Evolutionary conservation across 78 protist genomes (phyloP), one percentile per base, ranked within the genome.

Genomic region (Anaeramoeba flamelloides): DNA sequence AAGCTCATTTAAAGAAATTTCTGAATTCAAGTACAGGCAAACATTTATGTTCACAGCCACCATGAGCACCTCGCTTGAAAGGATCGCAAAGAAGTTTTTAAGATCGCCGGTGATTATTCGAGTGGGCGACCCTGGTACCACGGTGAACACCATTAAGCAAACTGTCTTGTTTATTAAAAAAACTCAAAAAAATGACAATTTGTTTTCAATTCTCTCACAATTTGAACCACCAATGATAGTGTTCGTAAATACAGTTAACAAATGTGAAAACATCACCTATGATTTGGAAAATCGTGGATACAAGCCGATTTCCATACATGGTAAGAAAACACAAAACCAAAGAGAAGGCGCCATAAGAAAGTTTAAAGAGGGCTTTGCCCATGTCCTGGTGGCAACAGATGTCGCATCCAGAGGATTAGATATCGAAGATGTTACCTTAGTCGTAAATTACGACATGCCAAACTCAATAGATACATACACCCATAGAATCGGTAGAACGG

Each of bases 401-500:
- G 2, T 41, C 3, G 32, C 1, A 2, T 22, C 76, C 76, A 74
- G 0, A 34, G 17, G 32, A 34, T 36, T 81, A 17, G 1, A 38
- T 2, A 36, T 30, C 40, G 74, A 12, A 69, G 34, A 38, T 30
- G 37, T 1, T 32, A 38, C 64, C 81, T 30, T 34, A 4, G 26
- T 79, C 32, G 3, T 79, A 22, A 34, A 4, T n/a, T 64, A 77
- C 30, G 39, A 33, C 2, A 40, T 38, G 33, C 4, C 84, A 3
- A 53, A 53, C 34, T 26, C 34, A 26, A 53, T 53, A 3, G 75
- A 2, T 53, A 36, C 40, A 32, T 78, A 93, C 69, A 87, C 90
- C 1, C 96, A 93, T 75, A 88, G 96, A 32, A 87, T 90, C 39
- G 97, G 98, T 31, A 88, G 98, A 12, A 95, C 98, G 26, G 98